Evolutionary conservation across 805 yeast species (phyloP).

Genomic region (Yarrowia hollandica): DNA sequence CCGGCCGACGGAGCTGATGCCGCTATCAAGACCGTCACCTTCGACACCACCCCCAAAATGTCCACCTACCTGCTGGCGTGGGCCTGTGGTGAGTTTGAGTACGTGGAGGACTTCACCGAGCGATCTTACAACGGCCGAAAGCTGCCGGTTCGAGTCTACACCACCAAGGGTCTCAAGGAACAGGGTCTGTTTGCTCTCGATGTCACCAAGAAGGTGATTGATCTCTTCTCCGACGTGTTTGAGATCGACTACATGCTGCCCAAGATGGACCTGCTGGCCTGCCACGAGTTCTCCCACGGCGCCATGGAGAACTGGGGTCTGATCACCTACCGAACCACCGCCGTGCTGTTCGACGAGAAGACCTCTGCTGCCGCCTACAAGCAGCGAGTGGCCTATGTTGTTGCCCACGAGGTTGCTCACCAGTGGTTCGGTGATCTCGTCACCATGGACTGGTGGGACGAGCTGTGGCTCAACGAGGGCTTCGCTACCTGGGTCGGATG

Average conservation of each 20-base stretch:
- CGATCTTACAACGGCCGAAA: conserved; percentile 51
- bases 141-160: conserved; percentile 76
- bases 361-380: conserved; percentile 61
- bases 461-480: conserved; percentile 85
- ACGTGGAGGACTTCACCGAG: conserved; percentile 56
- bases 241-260: conserved; percentile 78
- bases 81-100: conserved; percentile 76
- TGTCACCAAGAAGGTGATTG: conserved; percentile 71
- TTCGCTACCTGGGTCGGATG: conserved; percentile 92
- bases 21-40: conserved; percentile 73
- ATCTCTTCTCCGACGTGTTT: conserved; percentile 69
- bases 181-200: conserved; percentile 74
- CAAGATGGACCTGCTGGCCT: conserved; percentile 78
- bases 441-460: conserved; percentile 93
- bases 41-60: conserved; percentile 79
- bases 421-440: conserved; percentile 92
- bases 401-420: conserved; percentile 86
- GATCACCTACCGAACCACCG: conserved; percentile 76
- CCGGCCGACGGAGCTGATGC: conserved; percentile 47
- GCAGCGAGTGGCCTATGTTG: conserved; percentile 80
- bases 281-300: conserved; percentile 81
- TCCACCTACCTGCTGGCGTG: conserved; percentile 84
- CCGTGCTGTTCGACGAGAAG: conserved; percentile 65
- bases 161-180: conserved; percentile 73
- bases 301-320: conserved; percentile 84